Evolutionary conservation across 768 basidiomycete species (phyloP).

Genomic region (Suillus hirtellus): DNA sequence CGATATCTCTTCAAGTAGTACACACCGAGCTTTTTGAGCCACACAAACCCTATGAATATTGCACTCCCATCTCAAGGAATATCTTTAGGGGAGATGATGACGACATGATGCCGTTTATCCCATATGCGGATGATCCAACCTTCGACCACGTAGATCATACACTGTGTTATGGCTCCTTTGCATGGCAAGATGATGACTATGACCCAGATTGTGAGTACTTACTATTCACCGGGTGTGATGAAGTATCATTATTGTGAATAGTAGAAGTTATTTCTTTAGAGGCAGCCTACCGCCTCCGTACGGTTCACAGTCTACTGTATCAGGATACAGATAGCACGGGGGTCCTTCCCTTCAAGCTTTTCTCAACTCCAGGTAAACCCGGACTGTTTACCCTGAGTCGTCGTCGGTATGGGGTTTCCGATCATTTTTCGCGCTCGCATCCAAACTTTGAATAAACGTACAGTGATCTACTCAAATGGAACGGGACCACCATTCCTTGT

Average conservation of each 20-base stretch:
- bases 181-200: constrained; percentile 47
- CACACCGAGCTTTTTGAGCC: constrained; percentile 18
- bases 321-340: constrained; percentile 49
- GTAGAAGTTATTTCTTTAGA: constrained; percentile 55
- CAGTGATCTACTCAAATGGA: constrained; percentile 36
- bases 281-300: constrained; percentile 44
- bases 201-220: constrained; percentile 43
- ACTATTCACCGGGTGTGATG: not conserved
- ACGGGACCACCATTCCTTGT: constrained; percentile 25
- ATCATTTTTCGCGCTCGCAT: constrained; percentile 26
- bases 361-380: constrained; percentile 24
- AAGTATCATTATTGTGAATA: constrained; percentile 18
- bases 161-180: constrained; percentile 42
- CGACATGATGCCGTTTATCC: constrained; percentile 57
- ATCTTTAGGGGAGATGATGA: constrained; percentile 60
- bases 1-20: constrained; percentile 7
- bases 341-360: constrained; percentile 44
- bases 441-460: constrained; percentile 7
- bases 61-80: constrained; percentile 49
- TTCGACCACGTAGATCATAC: constrained; percentile 47
- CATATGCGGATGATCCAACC: constrained; percentile 58
- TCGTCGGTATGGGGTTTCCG: constrained; percentile 29
- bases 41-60: constrained; percentile 54
- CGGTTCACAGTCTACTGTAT: constrained; percentile 37
- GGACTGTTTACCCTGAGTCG: constrained; percentile 28